Percentiles rank a stretch among this genome's conserved stretches.
phyloP scores from a whole-genome alignment of 225 moss, liverwort and hornwort genomes.

The Anthoceros angustus region DNA sequence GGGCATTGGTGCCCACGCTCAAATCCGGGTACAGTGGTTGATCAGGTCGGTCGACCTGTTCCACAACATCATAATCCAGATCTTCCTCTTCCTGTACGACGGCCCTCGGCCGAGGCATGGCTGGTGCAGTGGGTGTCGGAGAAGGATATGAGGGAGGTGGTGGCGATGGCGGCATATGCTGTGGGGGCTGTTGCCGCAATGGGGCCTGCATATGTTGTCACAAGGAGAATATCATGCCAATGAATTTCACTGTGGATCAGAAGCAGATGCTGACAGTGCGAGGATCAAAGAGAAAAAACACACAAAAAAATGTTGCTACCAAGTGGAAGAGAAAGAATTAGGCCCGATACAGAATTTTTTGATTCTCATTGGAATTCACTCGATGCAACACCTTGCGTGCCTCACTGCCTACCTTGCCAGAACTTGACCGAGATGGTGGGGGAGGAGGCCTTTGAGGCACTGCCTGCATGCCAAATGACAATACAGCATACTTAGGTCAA shows the following conservation, averaged over 20 bases:
- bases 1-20: too few relatives aligned
- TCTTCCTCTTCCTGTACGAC: neutral
- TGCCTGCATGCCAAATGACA: neutral
- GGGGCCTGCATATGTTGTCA: neutral
- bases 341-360: neutral
- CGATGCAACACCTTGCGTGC: conserved; percentile 2
- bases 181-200: neutral
- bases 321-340: neutral
- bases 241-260: neutral
- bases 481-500: neutral
- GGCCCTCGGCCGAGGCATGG: neutral
- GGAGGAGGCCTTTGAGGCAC: neutral
- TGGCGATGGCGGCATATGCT: neutral
- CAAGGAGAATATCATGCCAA: neutral
- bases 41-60: neutral
- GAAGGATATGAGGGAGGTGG: neutral
- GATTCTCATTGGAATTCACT: neutral
- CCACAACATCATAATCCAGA: neutral
- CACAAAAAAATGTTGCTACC: neutral
- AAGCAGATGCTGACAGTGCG: neutral
- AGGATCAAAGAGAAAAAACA: neutral
- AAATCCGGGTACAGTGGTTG: too few relatives aligned
- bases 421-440: conserved; percentile 4
- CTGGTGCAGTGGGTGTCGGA: neutral
- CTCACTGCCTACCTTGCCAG: neutral